Evolutionary conservation across 306 rosid genomes (phyloP), one percentile per base, ranked within the genome.

Genomic region (Fagus sylvatica): DNA sequence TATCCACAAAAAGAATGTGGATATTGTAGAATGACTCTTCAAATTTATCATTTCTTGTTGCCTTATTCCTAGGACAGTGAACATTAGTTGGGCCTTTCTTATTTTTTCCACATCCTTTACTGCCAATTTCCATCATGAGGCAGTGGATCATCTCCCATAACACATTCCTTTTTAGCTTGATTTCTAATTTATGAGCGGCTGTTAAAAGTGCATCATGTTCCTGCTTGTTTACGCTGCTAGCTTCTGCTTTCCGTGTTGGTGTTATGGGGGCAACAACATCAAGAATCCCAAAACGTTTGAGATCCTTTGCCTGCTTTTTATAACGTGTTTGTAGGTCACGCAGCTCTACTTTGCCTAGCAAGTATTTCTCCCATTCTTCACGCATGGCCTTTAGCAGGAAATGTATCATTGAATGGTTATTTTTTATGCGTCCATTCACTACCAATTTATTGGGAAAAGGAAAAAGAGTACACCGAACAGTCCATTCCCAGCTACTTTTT

Each of bases 221-320:
- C 79, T 83, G 95, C 91, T 89, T 95, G 90, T 88, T 89, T 80
- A 85, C 43, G 81, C 90, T 85, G 78, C 88, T 84, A 76, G 92
- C 82, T 85, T 92, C 93, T 67, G 85, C 78, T 73, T 78, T 92
- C 76, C 87, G 85, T n/a, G 62, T 89, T 34, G 88, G 87, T 64
- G 90, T 46, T 74, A 90, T 74, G 17, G 93, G 93, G 74, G 90
- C 85, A 77, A 91, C 92, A 65, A 98, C 98, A 83, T 95, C 88
- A 75, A 95, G 98, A 86, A 95, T 80, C 79, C 98, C 98, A 89
- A 92, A 95, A 82, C 98, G 98, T 85, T 95, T 92, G 76, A 93
- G 91, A 74, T 89, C 86, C 84, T 88, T 92, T 19, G 90, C 85
- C 84, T 95, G 92, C 85, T 92, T 95, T 82, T 91, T 95, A 80